Percentiles rank a stretch among this genome's conserved stretches.
phyloP scores from a whole-genome alignment of 2,329 filamentous ascomycete genomes.

The Microsporum ferrugineum region DNA sequence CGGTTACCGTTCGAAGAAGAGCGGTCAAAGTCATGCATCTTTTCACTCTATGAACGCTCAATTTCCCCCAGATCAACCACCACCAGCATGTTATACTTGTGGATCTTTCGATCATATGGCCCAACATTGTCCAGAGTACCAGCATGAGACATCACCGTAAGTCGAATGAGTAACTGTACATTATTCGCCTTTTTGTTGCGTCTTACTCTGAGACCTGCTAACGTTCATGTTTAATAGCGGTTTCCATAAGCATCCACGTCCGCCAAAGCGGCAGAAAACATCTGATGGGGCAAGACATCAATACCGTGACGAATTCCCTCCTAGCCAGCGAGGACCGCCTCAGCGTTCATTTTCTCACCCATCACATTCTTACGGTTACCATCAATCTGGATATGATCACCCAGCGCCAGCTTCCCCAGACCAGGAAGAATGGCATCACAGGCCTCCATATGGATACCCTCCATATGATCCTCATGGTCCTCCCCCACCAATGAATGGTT shows the following conservation, averaged over 20 bases:
- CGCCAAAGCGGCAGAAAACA: slow-evolving; percentile 21
- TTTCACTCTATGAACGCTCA: slow-evolving; percentile 6
- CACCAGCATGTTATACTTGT: slow-evolving; percentile 25
- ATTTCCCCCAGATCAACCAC: slow-evolving; percentile 10
- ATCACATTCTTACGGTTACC: slow-evolving; percentile 15
- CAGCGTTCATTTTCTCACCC: slow-evolving; percentile 16
- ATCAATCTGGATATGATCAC: slow-evolving; percentile 12
- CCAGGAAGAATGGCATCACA: slow-evolving; percentile 17
- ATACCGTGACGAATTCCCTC: slow-evolving; percentile 13
- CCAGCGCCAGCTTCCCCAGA: slow-evolving; percentile 11
- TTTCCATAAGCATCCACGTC: slow-evolving; percentile 14
- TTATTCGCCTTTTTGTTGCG: background rate
- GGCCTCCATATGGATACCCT: slow-evolving; percentile 16
- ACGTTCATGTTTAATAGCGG: slow-evolving; percentile 10
- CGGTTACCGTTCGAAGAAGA: slow-evolving; percentile 14
- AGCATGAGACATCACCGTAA: slow-evolving; percentile 23
- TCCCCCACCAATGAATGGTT: slow-evolving; percentile 15
- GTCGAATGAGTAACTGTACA: slow-evolving; percentile 10
- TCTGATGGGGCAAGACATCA: slow-evolving; percentile 6
- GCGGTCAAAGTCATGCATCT: slow-evolving; percentile 8
- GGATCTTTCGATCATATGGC: slow-evolving; percentile 24
- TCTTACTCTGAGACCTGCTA: background rate
- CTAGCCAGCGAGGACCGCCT: slow-evolving; percentile 14
- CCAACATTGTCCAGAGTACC: slow-evolving; percentile 26
- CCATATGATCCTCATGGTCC: slow-evolving; percentile 16